phyloP scores from a whole-genome alignment of 441 rosid species.

The Codiaeum variegatum region DNA sequence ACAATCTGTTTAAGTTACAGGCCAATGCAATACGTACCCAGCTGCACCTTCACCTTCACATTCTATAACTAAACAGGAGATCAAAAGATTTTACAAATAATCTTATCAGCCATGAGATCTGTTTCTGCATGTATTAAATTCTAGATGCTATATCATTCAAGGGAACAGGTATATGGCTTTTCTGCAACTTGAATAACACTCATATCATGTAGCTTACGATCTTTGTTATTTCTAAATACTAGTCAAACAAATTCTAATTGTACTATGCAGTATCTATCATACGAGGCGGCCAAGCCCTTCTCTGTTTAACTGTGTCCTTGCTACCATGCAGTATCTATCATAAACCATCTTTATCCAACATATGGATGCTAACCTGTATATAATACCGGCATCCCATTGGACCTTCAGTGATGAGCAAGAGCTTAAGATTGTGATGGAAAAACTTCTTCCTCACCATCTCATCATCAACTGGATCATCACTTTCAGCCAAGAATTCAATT shows the following conservation, averaged over 20 bases:
- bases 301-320: neutral
- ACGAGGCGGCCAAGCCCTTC: neutral
- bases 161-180: neutral
- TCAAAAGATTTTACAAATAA: neutral
- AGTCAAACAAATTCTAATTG: neutral
- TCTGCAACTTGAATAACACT: neutral
- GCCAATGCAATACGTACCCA: neutral
- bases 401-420: conserved; percentile 73
- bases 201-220: neutral
- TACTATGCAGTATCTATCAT: neutral
- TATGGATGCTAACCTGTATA: conserved; percentile 47
- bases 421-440: conserved; percentile 57
- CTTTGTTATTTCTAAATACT: neutral
- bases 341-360: neutral
- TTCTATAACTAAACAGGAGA: neutral
- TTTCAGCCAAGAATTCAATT: conserved; percentile 58
- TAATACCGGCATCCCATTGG: conserved; percentile 67
- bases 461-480: conserved; percentile 31
- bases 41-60: neutral
- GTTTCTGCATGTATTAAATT: neutral
- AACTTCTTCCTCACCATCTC: conserved; percentile 51
- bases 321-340: too few species aligned
- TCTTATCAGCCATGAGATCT: neutral
- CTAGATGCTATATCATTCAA: neutral
- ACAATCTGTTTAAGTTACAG: neutral